Evolutionary conservation across 495 filamentous ascomycete genomes (phyloP).

Genomic region (Neurospora sp.): DNA sequence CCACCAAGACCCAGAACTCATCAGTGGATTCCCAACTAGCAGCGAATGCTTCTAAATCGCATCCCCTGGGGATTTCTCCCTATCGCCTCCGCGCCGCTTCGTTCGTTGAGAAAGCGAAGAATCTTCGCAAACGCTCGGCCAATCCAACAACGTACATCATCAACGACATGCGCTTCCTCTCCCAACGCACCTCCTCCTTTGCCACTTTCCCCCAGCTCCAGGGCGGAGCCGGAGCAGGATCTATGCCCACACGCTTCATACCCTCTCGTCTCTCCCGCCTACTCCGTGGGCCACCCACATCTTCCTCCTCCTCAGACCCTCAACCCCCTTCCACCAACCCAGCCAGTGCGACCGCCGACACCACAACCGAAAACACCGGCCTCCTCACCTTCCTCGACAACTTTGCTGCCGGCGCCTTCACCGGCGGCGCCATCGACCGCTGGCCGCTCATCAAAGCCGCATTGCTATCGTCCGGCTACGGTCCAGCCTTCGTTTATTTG

Average conservation of each 20-base stretch:
- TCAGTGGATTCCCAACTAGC: neutral
- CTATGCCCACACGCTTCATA: neutral
- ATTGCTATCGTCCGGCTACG: constrained; percentile 7
- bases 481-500: constrained; percentile 1
- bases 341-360: neutral
- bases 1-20: neutral
- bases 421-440: neutral
- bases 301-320: neutral
- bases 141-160: constrained; percentile 5
- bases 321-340: neutral
- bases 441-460: constrained; percentile 3
- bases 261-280: neutral
- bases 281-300: neutral
- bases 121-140: neutral
- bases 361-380: neutral
- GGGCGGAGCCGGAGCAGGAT: neutral
- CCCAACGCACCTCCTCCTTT: constrained; percentile 4
- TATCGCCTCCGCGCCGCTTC: constrained; percentile 1
- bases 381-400: constrained; percentile 2
- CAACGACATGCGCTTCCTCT: constrained; percentile 4
- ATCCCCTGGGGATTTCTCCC: neutral
- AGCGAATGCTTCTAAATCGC: neutral
- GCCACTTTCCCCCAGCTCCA: neutral
- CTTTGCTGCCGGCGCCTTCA: constrained; percentile 3
- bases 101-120: neutral